Evolutionary conservation across 257 asterid genomes (phyloP).

Genomic region (Solanum etuberosum): DNA sequence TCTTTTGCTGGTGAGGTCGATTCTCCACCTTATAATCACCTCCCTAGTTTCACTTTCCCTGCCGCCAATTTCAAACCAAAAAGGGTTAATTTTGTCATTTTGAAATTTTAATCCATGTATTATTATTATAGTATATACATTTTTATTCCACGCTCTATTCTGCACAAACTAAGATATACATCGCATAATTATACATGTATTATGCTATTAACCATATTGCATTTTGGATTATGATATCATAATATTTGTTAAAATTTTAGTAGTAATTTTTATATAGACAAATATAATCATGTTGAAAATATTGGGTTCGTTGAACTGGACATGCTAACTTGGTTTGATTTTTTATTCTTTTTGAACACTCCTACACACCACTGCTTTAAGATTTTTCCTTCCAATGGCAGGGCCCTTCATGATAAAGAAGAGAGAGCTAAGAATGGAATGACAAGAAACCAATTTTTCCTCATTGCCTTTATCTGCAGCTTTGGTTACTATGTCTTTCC

Average conservation of each 20-base stretch:
- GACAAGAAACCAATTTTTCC: conserved; percentile 77
- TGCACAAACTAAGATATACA: background rate
- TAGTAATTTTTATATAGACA: background rate
- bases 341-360: background rate
- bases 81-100: background rate
- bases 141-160: background rate
- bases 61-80: too few species aligned
- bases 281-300: background rate
- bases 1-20: too few species aligned
- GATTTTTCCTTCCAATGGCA: conserved; percentile 15
- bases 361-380: background rate
- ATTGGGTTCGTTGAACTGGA: background rate
- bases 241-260: background rate
- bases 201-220: background rate
- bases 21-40: background rate
- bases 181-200: background rate
- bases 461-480: conserved; percentile 80
- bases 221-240: background rate
- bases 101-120: too few species aligned
- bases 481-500: conserved; percentile 86
- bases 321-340: background rate
- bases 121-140: background rate
- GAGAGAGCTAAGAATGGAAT: conserved; percentile 48
- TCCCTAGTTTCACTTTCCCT: background rate
- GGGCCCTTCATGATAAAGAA: conserved; percentile 95